A percentile compares a stretch with the other conserved stretches of the same genome.
Evolutionary conservation across 768 basidiomycete species (phyloP).

Genomic region (Coprinopsis sp.): DNA sequence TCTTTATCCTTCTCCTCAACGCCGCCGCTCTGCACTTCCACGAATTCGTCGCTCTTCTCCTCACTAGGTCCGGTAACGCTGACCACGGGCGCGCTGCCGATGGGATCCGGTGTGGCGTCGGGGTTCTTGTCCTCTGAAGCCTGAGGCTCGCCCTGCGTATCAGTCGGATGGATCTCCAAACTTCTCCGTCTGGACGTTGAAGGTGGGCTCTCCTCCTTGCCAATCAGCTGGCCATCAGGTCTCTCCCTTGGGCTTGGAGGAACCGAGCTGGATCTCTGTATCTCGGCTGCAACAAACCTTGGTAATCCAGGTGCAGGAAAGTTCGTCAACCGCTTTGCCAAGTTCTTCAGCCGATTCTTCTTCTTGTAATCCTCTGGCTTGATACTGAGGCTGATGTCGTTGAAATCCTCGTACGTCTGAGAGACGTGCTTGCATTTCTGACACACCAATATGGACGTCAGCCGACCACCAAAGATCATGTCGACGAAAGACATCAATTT

Average conservation of each 20-base stretch:
- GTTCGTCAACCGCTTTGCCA: conserved; percentile 60
- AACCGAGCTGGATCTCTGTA: conserved; percentile 13
- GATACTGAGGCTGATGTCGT: conserved; percentile 88
- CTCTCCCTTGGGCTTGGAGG: conserved; percentile 14
- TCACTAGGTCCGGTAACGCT: not conserved
- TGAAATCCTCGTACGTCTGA: conserved; percentile 89
- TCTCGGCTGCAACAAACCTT: no score
- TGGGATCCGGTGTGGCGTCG: not conserved
- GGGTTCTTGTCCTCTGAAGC: not conserved
- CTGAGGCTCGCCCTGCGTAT: not conserved
- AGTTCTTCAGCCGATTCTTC: conserved; percentile 69
- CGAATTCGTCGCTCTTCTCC: not conserved
- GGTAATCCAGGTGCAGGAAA: conserved; percentile 22
- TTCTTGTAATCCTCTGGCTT: conserved; percentile 77
- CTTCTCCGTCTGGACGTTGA: conserved; percentile 10
- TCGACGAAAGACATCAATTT: conserved; percentile 72
- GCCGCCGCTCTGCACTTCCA: not conserved
- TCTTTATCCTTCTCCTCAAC: conserved; percentile 1
- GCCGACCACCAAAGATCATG: conserved; percentile 84
- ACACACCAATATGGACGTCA: conserved; percentile 90
- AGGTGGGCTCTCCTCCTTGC: conserved; percentile 8
- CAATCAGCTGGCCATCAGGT: conserved; percentile 11
- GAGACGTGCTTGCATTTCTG: conserved; percentile 92
- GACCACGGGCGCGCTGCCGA: not conserved
- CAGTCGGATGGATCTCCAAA: conserved; percentile 10